These are phyloP conservation scores for Phoenix dactylifera DNA, from an alignment of 176 grass and related monocot species.

Conservation along the genomic window DNA sequence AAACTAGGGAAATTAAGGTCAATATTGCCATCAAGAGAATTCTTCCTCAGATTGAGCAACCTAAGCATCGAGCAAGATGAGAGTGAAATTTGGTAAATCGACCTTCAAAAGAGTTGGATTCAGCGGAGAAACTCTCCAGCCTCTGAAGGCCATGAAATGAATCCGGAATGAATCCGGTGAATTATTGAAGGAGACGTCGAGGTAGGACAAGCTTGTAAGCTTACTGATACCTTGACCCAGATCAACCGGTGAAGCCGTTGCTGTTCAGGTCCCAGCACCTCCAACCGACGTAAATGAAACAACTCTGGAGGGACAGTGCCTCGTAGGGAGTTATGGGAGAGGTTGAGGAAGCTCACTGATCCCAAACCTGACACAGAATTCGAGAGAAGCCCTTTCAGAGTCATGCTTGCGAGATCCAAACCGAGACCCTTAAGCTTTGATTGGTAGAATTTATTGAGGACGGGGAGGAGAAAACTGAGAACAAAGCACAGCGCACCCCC, in stretches of 20 bases:
- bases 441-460: no score
- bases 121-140: no score
- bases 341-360: neutral
- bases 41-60: no score
- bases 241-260: neutral
- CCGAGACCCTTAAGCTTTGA: slow-evolving; percentile 1
- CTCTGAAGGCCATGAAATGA: no score
- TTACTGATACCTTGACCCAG: neutral
- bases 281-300: no score
- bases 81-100: neutral
- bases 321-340: no score
- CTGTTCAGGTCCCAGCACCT: neutral
- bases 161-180: neutral
- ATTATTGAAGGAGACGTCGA: neutral
- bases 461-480: no score
- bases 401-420: neutral
- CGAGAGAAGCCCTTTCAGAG: neutral
- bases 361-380: neutral
- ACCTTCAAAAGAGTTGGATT: neutral
- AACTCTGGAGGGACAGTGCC: no score
- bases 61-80: neutral
- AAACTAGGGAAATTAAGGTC: no score
- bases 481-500: neutral
- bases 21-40: no score
- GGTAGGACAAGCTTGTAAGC: neutral